These are phyloP conservation scores for Ceratocystiopsis sp. DNA, from an alignment of 2,329 filamentous ascomycete genomes.

Conservation along the genomic window DNA sequence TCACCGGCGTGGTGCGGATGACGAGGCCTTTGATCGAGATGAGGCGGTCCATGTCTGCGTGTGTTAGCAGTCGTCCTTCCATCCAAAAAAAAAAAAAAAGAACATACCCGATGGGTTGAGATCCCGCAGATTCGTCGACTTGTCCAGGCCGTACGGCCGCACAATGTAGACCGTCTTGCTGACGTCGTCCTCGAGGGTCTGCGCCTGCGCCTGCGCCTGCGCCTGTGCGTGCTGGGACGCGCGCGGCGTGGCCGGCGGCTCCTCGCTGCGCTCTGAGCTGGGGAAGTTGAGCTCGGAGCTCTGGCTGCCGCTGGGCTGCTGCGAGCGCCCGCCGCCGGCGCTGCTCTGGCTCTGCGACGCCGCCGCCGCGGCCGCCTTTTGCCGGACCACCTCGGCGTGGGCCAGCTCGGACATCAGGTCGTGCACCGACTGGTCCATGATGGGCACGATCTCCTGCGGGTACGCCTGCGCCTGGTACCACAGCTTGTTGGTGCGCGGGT, in stretches of 20 bases:
- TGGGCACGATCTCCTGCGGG: conserved; percentile 85
- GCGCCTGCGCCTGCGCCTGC: conserved; percentile 13
- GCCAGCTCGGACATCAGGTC: conserved; percentile 87
- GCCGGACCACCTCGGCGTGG: conserved; percentile 56
- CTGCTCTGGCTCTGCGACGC: conserved; percentile 18
- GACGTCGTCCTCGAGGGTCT: conserved; percentile 59
- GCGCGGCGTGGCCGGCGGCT: conserved; percentile 24
- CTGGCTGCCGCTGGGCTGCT: conserved; percentile 13
- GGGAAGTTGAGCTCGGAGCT: conserved; percentile 66
- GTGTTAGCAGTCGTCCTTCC: conserved; percentile 2
- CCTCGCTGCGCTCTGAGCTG: conserved; percentile 56
- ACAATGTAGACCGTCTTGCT: conserved; percentile 69
- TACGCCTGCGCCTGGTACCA: conserved; percentile 93
- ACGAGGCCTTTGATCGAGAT: conserved; percentile 91
- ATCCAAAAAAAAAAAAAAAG: too few relatives aligned
- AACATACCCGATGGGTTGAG: conserved; percentile 62
- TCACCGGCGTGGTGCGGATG: conserved; percentile 87
- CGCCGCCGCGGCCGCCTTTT: conserved; percentile 28
- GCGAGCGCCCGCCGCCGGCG: conserved; percentile 4
- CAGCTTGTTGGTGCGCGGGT: conserved; percentile 80
- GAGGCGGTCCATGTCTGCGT: conserved; percentile 77
- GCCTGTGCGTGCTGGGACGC: conserved; percentile 22
- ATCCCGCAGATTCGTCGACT: conserved; percentile 78
- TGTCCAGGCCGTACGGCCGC: conserved; percentile 74
- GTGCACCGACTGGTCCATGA: conserved; percentile 91